Evolutionary conservation across 2,329 filamentous ascomycete genomes (phyloP).

Genomic region (Fusarium compactum): DNA sequence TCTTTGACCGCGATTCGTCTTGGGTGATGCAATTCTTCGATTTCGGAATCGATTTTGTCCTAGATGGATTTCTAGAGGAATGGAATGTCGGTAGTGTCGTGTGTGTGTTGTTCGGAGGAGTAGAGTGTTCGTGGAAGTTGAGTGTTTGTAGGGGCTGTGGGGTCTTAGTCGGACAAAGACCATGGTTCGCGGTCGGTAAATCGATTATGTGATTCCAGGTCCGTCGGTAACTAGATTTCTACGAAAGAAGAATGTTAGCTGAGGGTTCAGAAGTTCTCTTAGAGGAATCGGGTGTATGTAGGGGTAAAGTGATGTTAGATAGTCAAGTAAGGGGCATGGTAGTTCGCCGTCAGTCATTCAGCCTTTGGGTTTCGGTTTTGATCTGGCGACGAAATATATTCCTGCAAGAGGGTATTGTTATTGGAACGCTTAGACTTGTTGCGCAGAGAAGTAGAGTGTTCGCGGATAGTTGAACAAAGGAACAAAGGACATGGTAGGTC

Average conservation of each 20-base stretch:
- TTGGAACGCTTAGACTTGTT: not conserved
- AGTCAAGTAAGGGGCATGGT: not conserved
- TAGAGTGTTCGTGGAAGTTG: not conserved
- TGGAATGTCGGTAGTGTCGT: not conserved
- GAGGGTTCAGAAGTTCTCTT: not conserved
- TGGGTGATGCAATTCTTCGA: not conserved
- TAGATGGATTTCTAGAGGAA: not conserved
- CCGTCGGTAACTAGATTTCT: not conserved
- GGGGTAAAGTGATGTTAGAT: not conserved
- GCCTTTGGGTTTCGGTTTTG: not conserved
- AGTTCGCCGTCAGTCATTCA: not conserved
- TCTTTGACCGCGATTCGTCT: not conserved
- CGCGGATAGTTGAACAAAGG: not conserved
- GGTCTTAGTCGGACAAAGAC: not conserved
- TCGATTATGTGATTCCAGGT: not conserved
- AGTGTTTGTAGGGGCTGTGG: not conserved
- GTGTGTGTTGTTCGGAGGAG: not conserved
- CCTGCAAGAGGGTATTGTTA: fast-evolving
- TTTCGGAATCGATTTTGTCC: not conserved
- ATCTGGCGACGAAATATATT: not conserved
- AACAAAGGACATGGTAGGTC: not conserved
- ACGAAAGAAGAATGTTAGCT: not conserved
- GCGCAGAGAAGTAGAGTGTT: not conserved
- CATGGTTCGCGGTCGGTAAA: not conserved
- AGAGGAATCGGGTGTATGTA: not conserved